Conservation (phyloP, 192 early-diverging fungal genomes). For the Podila epicladia region DNA sequence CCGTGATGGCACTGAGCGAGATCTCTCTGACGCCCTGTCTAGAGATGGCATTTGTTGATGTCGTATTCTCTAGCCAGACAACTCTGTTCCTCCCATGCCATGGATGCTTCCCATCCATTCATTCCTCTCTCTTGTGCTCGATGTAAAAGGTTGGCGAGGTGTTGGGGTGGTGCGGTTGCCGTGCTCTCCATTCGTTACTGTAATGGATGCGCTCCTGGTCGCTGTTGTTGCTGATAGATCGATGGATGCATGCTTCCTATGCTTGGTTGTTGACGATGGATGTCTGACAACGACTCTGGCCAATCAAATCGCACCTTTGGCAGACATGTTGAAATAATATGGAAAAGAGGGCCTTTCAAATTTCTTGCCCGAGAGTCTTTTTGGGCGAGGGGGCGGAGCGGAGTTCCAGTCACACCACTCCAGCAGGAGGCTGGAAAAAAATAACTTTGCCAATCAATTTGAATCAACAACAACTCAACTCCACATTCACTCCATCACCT, state of each 20-base stretch:
- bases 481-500: background rate
- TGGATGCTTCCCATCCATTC: background rate
- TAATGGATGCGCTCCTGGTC: background rate
- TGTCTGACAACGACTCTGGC: background rate
- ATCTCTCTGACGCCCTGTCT: too few species aligned
- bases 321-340: slow-evolving; percentile 45
- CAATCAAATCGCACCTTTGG: slow-evolving; percentile 40
- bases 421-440: background rate
- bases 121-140: background rate
- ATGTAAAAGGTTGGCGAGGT: too few species aligned
- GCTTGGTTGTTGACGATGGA: background rate
- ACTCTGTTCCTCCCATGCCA: too few species aligned
- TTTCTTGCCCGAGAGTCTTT: slow-evolving; percentile 7
- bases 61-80: too few species aligned
- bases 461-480: slow-evolving; percentile 4
- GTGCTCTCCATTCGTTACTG: background rate
- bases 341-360: slow-evolving; percentile 36
- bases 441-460: background rate
- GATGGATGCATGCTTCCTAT: background rate
- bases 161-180: background rate
- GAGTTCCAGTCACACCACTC: background rate
- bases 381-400: background rate
- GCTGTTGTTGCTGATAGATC: background rate
- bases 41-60: too few species aligned
- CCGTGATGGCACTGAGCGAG: too few species aligned